Base-by-base conservation (phyloP, 169 alveolate species). In the Hepatocystis sp. region DNA sequence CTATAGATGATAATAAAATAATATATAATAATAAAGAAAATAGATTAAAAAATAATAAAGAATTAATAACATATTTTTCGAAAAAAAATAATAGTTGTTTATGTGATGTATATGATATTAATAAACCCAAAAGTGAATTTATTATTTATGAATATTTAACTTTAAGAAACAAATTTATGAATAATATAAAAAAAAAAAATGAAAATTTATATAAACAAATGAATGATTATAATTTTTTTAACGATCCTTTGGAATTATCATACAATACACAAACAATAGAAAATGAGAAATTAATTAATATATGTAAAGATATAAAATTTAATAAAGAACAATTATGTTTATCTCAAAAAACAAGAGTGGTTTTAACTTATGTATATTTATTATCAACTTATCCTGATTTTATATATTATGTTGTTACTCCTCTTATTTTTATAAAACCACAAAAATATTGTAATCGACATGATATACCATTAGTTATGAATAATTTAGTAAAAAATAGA, bases 171-270 rank as follows among this genome's bases (percentile, higher is more conserved):
- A 47, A 39, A 17, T 81, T 81, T 49, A 63, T 81, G 84, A 32
- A 81, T 4, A 61, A 39, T 36, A 60, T 81, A 4, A 78, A 78
- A 49, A 46, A 46, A 46, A 39, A n/a, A 4, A 81, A 81, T 47
- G 47, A 28, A 8, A 32, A 81, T 1, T 51, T 81, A 44, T 81
- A 81, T 21, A 42, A 81, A 55, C 23, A 51, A 19, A 81, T 81
- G 89, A 8, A 32, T 25, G 49, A 60, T 39, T 81, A 81, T 44
- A 81, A 81, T 81, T 81, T 81, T 61, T 81, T 81, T 81, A 81
- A 81, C 49, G 89, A 81, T 28, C 89, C 89, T 19, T 47, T 81
- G 42, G 84, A 81, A 27, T 61, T 81, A 81, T 81, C 89, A 23
- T 61, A 81, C 42, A 60, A 81, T 47, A 81, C 89, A 11, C 47